Evolutionary conservation across 2,329 filamentous ascomycete species (phyloP), one percentile per base, ranked within the genome.

Genomic region (Daldinia eschscholtzii): DNA sequence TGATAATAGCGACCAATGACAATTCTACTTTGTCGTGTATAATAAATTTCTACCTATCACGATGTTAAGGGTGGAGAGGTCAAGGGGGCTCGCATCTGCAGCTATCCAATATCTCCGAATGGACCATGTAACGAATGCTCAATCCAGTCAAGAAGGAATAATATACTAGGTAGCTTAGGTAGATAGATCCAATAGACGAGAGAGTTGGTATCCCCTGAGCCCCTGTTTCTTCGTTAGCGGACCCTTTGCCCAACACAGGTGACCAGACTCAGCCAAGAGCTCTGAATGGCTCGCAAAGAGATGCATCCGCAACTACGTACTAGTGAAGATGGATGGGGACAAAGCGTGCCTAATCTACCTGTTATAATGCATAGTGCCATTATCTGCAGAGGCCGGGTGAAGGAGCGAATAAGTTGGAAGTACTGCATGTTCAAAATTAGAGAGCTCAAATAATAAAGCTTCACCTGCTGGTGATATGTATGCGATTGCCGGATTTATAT

Each of bases 1-100:
- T 64, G 70, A 68, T 70, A 70, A 63, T 33, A 35, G 41, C 61
- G 53, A 10, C 73, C 71, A 74, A 74, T 74, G 63, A 35, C 53
- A 66, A 67, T 61, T 72, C 66, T 39, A 15, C 41, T 39, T 59
- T 64, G 42, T 64, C 20, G 20, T 69, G 66, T 57, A 67, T 66
- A 46, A 37, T 64, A 48, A 65, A 60, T 71, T 71, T 65, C 62
- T 69, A 63, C 69, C 69, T 71, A 71, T 71, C 69, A 71, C 60
- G 35, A 53, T 65, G 53, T 7, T 42, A 26, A 37, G 15, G 37
- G 61, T 71, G 69, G 58, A 50, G 65, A 35, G 64, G 10, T 46
- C 35, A 60, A 63, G 60, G 59, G 64, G 58, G 53, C 42, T 30
- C 39, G 30, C 63, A 69, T 66, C 63, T 69, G 66, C 69, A 67